Percentiles rank a stretch among this genome's conserved stretches.
Evolutionary conservation across 306 rosid species (phyloP).

Genomic region (Medicago arabica): DNA sequence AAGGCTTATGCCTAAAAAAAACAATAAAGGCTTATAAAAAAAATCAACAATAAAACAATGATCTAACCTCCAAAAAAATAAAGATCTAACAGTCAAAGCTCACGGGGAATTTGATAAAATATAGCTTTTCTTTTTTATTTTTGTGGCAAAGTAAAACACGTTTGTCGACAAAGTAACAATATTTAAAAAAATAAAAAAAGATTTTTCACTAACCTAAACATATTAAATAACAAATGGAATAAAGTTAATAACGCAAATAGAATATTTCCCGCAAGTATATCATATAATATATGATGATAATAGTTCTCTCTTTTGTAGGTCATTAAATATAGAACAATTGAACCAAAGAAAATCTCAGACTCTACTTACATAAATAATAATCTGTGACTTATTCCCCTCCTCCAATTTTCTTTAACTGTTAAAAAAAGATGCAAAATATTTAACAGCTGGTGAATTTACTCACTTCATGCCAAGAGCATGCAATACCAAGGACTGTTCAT

Average conservation of each 20-base stretch:
- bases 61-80: constrained; percentile 40
- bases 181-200: neutral
- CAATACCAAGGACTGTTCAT: constrained; percentile 35
- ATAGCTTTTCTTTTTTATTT: neutral
- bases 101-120: constrained; percentile 45
- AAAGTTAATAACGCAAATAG: constrained; percentile 13
- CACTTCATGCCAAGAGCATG: constrained; percentile 54
- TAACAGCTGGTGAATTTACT: constrained; percentile 63
- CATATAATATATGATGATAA: neutral
- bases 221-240: constrained; percentile 20
- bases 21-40: too few species aligned
- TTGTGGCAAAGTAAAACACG: constrained; percentile 5
- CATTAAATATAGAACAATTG: constrained; percentile 8
- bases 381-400: constrained; percentile 31
- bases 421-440: constrained; percentile 63
- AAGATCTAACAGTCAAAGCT: constrained; percentile 55
- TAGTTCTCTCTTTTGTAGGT: constrained; percentile 24
- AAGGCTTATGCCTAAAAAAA: too few species aligned
- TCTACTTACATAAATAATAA: constrained; percentile 45
- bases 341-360: constrained; percentile 38
- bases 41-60: constrained; percentile 44
- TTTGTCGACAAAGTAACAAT: neutral
- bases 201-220: constrained; percentile 32
- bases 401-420: constrained; percentile 50
- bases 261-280: constrained; percentile 44